Base-by-base conservation (phyloP, 2,329 filamentous ascomycete species). In the Aspergillus awamori region DNA sequence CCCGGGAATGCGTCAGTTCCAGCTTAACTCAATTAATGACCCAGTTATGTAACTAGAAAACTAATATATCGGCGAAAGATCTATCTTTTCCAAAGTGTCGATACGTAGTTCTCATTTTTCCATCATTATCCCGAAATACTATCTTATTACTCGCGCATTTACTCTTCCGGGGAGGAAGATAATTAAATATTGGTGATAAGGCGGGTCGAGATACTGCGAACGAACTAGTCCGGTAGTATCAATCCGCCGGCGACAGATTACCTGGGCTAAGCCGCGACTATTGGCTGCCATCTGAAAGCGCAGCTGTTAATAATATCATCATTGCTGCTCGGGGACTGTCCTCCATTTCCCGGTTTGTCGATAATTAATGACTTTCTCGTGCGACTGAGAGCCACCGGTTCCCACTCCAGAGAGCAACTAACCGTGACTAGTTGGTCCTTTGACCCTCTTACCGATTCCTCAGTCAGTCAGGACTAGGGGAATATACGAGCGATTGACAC, bases 301-400 rank as follows among this genome's bases (percentile, higher is more conserved):
- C 49, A 53, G 49, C 49, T 36, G 28, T 33, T 20, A 49, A 43
- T 26, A 20, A 53, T 53, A 53, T 53, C 49, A 36, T 41, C 33
- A 54, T 54, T 39, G 8, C 22, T 15, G 15, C 22, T 41, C 52
- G 52, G 36, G 22, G 41, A 39, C 28, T 17, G 13, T 17, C 20
- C 33, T 43, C 33, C 26, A 54, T 43, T 52, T 41, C 52, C 38
- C 26, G 51, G 51, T 13, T 41, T 41, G 53, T 30, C 39, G 13
- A 41, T 41, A 30, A 28, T 55, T 33, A 2, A 28, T 55, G 39
- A 20, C 8, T 26, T 30, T 38, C 28, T 55, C 36, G 51, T 55
- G 53, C 38, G 15, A 55, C 53, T 55, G 53, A 55, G 53, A 55
- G 57, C 57, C 53, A 55, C 56, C 47, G 57, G 52, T 53, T 59